Percentiles rank a stretch among this genome's conserved stretches.
phyloP scores from a whole-genome alignment of 2,329 filamentous ascomycete species.

The Penicillium sp. region DNA sequence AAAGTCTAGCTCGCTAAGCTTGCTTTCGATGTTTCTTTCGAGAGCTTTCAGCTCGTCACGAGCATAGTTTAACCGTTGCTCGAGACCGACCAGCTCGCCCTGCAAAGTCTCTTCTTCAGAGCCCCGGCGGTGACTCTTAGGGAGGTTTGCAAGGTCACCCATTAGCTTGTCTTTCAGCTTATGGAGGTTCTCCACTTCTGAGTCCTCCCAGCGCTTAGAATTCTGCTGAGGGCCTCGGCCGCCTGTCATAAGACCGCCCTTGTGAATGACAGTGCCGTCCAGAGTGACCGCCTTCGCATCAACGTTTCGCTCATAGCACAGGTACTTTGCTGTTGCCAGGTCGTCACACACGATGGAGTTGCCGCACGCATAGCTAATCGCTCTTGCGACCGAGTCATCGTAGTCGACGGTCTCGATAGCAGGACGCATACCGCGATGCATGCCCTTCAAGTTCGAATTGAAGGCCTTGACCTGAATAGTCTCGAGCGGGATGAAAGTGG shows the following conservation, averaged over 20 bases:
- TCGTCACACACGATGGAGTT: constrained; percentile 93
- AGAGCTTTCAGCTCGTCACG: constrained; percentile 75
- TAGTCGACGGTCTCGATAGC: constrained; percentile 97
- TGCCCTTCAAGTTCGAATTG: constrained; percentile 85
- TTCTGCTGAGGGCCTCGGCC: constrained; percentile 76
- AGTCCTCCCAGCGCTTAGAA: constrained; percentile 82
- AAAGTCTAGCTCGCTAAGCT: constrained; percentile 75
- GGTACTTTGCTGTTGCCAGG: constrained; percentile 78
- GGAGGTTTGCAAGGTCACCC: constrained; percentile 74
- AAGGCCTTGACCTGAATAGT: constrained; percentile 93
- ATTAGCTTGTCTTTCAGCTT: constrained; percentile 71
- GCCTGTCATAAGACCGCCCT: constrained; percentile 94
- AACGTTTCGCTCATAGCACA: constrained; percentile 80
- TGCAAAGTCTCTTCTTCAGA: constrained; percentile 77
- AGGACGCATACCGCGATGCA: constrained; percentile 75
- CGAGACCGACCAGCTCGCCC: constrained; percentile 73
- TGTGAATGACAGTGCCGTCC: constrained; percentile 95
- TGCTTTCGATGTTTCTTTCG: constrained; percentile 78
- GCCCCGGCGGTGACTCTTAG: constrained; percentile 71
- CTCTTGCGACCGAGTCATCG: constrained; percentile 80
- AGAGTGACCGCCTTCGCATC: constrained; percentile 92
- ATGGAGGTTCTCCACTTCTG: constrained; percentile 81
- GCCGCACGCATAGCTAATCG: constrained; percentile 91
- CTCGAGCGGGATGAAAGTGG: constrained; percentile 94
- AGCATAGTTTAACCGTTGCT: constrained; percentile 68